Evolutionary conservation across 192 early-diverging fungal species (phyloP).

Genomic region (Kappamyces sp.): DNA sequence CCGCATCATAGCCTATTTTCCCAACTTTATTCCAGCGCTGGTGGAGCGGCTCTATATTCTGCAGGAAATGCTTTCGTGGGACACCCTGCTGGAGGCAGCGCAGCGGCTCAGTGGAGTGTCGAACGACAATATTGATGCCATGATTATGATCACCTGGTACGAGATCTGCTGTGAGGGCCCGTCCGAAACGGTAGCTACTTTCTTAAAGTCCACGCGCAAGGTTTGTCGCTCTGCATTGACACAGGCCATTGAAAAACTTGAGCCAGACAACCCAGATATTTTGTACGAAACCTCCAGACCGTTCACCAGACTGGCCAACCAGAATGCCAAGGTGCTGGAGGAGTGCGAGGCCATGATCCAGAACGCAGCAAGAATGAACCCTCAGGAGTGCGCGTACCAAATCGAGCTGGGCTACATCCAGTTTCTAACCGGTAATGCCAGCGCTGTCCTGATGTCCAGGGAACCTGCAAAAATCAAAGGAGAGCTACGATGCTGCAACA

Average conservation of each 20-base stretch:
- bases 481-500: slow-evolving; percentile 21
- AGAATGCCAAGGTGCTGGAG: slow-evolving; percentile 31
- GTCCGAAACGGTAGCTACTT: slow-evolving; percentile 22
- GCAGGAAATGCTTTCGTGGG: slow-evolving; percentile 42
- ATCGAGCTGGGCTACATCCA: slow-evolving; percentile 39
- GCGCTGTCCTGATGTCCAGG: slow-evolving; percentile 4
- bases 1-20: slow-evolving; percentile 40
- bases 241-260: slow-evolving; percentile 29
- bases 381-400: slow-evolving; percentile 23
- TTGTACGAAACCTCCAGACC: slow-evolving; percentile 24
- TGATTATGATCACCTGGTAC: slow-evolving; percentile 27
- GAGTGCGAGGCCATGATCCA: slow-evolving; percentile 25
- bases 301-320: slow-evolving; percentile 32
- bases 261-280: slow-evolving; percentile 34
- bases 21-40: slow-evolving; percentile 43
- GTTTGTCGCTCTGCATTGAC: slow-evolving; percentile 1
- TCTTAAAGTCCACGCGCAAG: slow-evolving; percentile 21
- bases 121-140: slow-evolving; percentile 42
- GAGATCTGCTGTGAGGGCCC: slow-evolving; percentile 38
- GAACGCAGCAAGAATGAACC: slow-evolving; percentile 28
- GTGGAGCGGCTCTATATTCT: slow-evolving; percentile 46
- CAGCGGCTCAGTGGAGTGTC: slow-evolving; percentile 27
- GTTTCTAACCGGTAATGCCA: slow-evolving; percentile 18
- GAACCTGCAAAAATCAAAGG: not conserved
- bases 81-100: slow-evolving; percentile 41